Percentiles rank a stretch among this genome's conserved stretches.
These are phyloP conservation scores for Beta lomatogona DNA, from an alignment of 179 eudicot genomes.

Conservation along the genomic window DNA sequence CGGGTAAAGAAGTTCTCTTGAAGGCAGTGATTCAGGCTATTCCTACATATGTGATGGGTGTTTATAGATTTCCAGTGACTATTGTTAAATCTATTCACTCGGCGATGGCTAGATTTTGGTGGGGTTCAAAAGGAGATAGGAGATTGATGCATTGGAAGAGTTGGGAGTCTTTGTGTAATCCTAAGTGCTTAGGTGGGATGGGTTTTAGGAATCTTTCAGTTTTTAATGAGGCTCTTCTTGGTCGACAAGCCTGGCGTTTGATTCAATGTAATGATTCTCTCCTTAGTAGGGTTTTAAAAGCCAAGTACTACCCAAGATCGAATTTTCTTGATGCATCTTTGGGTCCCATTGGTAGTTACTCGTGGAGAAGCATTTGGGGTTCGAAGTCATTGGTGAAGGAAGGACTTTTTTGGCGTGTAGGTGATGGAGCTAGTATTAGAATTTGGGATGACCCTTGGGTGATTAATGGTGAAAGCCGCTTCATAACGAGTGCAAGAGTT, in stretches of 20 bases:
- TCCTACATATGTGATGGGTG: too few relatives aligned
- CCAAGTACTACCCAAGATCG: not conserved
- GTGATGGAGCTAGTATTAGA: not conserved
- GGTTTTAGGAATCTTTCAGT: not conserved
- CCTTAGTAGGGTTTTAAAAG: not conserved
- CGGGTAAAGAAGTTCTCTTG: too few relatives aligned
- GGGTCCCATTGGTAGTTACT: not conserved
- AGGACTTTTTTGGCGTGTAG: not conserved
- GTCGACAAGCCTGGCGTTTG: not conserved
- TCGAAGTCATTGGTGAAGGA: not conserved
- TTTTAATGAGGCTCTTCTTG: not conserved
- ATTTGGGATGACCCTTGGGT: not conserved
- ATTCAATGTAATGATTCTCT: not conserved
- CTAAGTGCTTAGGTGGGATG: not conserved
- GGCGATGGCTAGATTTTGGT: too few relatives aligned
- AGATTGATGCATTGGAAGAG: not conserved
- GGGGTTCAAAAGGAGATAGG: too few relatives aligned
- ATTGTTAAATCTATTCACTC: too few relatives aligned
- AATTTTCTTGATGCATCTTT: not conserved
- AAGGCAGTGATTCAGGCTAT: too few relatives aligned
- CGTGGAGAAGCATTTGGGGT: not conserved
- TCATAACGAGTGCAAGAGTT: too few relatives aligned
- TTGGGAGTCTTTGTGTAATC: not conserved
- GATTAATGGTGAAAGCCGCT: not conserved
- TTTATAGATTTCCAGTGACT: too few relatives aligned